Evolutionary conservation across 257 asterid species (phyloP).

Genomic region (Echium plantagineum): DNA sequence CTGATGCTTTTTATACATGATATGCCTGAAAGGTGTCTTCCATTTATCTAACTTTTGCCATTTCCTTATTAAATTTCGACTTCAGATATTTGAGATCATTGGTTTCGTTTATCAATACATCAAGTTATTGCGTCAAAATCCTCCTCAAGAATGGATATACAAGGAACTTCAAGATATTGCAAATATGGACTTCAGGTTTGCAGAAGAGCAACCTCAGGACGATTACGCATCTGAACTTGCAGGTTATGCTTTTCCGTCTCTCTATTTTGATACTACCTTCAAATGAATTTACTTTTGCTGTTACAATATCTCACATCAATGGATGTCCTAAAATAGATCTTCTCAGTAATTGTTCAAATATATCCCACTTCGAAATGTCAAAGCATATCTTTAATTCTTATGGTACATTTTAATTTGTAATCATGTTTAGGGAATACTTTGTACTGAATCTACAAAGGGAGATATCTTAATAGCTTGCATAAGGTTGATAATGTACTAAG

Average conservation of each 20-base stretch:
- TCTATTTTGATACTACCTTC: conserved; percentile 3
- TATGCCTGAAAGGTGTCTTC: neutral
- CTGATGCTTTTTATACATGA: neutral
- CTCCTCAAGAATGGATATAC: conserved; percentile 93
- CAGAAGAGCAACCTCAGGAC: conserved; percentile 96
- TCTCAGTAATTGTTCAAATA: neutral
- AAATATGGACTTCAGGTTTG: conserved; percentile 81
- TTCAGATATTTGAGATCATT: conserved; percentile 75
- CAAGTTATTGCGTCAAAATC: conserved; percentile 58
- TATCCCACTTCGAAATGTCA: neutral
- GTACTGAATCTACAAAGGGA: too few species aligned
- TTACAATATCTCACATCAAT: neutral
- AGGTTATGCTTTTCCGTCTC: conserved; percentile 23
- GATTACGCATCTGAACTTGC: conserved; percentile 97
- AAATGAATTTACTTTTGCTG: neutral
- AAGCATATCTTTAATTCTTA: neutral
- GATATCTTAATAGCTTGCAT: neutral
- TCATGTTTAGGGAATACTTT: too few species aligned
- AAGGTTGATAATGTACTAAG: neutral
- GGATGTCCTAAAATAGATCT: neutral
- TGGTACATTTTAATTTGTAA: too few species aligned
- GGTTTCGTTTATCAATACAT: conserved; percentile 81
- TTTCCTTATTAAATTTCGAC: conserved; percentile 1
- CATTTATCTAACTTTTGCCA: neutral
- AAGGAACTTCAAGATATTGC: conserved; percentile 92